These are phyloP conservation scores for Fusarium liriodendri DNA, from an alignment of 2,329 filamentous ascomycete species.

Conservation along the genomic window DNA sequence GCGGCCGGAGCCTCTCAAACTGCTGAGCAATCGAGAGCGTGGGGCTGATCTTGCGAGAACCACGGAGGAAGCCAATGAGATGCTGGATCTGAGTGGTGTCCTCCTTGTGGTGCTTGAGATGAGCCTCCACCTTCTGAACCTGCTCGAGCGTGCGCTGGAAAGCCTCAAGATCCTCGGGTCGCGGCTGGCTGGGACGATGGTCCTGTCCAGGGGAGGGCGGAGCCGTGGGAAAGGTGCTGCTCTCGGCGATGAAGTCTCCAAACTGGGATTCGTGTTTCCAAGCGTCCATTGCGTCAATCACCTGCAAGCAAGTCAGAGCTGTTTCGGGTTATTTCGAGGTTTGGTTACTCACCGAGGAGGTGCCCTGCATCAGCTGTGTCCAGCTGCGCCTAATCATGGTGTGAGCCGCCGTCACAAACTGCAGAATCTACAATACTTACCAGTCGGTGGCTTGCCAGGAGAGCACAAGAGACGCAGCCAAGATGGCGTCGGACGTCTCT, in stretches of 20 bases:
- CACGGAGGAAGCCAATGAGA: constrained; percentile 78
- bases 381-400: constrained; percentile 79
- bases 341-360: constrained; percentile 77
- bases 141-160: constrained; percentile 75
- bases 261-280: constrained; percentile 94
- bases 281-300: constrained; percentile 89
- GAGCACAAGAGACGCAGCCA: constrained; percentile 90
- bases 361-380: constrained; percentile 92
- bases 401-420: constrained; percentile 30
- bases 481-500: constrained; percentile 88
- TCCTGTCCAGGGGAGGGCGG: constrained; percentile 71
- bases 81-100: constrained; percentile 76
- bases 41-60: constrained; percentile 76
- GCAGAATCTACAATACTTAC: constrained; percentile 63
- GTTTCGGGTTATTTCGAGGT: neutral
- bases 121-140: constrained; percentile 74
- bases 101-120: constrained; percentile 76
- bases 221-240: constrained; percentile 77
- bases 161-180: constrained; percentile 76
- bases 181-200: constrained; percentile 70
- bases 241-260: constrained; percentile 82
- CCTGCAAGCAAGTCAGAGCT: constrained; percentile 58
- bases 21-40: constrained; percentile 81
- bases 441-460: constrained; percentile 98
- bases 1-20: constrained; percentile 88